Percentiles rank a stretch among this genome's conserved stretches.
Conservation (phyloP, 78 protist genomes). For the Guillardia theta region DNA sequence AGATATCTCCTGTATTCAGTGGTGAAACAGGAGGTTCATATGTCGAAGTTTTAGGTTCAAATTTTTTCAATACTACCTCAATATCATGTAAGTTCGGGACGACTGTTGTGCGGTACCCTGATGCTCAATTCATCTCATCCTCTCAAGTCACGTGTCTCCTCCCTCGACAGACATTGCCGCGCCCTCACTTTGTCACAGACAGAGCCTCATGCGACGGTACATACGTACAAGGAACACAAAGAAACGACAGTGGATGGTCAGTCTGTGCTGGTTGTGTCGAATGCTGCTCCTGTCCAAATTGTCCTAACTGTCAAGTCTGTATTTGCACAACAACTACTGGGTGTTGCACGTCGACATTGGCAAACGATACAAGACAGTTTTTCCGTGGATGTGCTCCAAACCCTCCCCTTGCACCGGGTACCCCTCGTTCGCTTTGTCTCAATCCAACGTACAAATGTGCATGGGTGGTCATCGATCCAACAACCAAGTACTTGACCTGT, state of each 20-base stretch:
- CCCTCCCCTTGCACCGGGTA: neutral
- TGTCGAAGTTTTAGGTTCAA: neutral
- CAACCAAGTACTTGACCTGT: neutral
- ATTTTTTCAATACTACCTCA: neutral
- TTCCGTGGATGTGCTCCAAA: neutral
- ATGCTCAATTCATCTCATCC: neutral
- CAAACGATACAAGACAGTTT: neutral
- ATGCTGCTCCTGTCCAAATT: neutral
- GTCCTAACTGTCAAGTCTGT: conserved; percentile 6
- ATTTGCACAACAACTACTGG: neutral
- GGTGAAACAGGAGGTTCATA: neutral
- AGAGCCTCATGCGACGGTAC: neutral
- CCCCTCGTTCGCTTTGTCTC: neutral
- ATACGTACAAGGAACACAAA: neutral
- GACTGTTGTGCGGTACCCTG: neutral
- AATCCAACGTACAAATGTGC: neutral
- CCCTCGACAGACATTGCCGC: neutral
- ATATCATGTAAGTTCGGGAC: neutral
- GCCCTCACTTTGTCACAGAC: neutral
- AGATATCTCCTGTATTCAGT: neutral
- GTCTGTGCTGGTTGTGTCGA: neutral
- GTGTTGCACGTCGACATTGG: neutral
- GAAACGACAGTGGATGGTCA: neutral
- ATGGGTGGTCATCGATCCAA: neutral
- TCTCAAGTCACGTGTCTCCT: neutral